Evolutionary conservation across 768 basidiomycete genomes (phyloP).

Genomic region (Rhizopogon sp.): DNA sequence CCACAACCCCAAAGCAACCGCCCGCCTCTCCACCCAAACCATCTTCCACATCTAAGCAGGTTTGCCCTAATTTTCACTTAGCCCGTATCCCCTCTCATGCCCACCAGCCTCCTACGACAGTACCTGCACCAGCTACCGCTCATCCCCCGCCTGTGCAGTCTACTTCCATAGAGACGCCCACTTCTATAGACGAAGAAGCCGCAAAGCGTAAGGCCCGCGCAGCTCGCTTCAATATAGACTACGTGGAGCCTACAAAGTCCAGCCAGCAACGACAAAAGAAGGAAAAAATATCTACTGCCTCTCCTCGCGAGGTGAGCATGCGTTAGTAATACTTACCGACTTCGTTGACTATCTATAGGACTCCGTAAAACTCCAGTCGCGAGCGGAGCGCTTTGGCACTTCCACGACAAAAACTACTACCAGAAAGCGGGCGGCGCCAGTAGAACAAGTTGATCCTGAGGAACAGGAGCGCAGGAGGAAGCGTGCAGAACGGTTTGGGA

Average conservation of each 20-base stretch:
- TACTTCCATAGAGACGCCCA: neutral
- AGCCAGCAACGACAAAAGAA: constrained; percentile 19
- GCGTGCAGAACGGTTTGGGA: constrained; percentile 62
- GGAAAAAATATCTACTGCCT: constrained; percentile 17
- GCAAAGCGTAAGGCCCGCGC: constrained; percentile 59
- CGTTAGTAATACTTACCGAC: no score
- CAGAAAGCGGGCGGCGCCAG: constrained; percentile 30
- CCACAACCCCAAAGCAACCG: constrained; percentile 3
- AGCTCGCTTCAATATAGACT: constrained; percentile 65
- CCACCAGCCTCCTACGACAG: constrained; percentile 4
- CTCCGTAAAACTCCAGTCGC: constrained; percentile 42
- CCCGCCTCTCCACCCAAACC: neutral
- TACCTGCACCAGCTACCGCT: neutral
- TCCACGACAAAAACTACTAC: constrained; percentile 9
- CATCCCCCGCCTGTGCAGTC: neutral
- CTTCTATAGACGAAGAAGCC: constrained; percentile 39
- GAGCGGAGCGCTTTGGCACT: constrained; percentile 53
- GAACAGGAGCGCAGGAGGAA: constrained; percentile 55
- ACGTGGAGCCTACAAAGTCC: constrained; percentile 39
- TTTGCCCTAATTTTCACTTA: neutral
- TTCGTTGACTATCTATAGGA: constrained; percentile 31
- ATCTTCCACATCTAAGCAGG: constrained; percentile 1
- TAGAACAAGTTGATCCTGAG: constrained; percentile 46
- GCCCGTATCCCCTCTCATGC: neutral
- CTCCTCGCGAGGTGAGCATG: constrained; percentile 8